Conservation (phyloP, 495 filamentous ascomycete genomes). For the Acidiella bohemica region DNA sequence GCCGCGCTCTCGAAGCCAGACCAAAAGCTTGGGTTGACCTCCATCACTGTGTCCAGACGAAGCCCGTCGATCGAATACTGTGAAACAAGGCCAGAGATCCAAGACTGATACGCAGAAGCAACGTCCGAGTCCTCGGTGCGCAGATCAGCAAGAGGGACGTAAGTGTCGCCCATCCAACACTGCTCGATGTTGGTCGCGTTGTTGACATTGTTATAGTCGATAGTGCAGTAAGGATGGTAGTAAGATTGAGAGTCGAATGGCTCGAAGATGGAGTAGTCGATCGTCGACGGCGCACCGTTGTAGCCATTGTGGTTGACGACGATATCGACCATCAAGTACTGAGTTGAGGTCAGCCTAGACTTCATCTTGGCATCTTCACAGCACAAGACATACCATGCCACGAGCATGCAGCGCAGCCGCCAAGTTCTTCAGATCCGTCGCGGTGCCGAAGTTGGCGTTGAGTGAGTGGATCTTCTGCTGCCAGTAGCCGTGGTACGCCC, state of each 20-base stretch:
- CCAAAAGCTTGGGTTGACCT: conserved; percentile 62
- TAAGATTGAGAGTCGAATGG: conserved; percentile 52
- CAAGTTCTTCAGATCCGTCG: conserved; percentile 15
- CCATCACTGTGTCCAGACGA: conserved; percentile 60
- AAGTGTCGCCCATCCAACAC: conserved; percentile 57
- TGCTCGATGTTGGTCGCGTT: conserved; percentile 25
- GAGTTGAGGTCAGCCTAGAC: too few relatives aligned
- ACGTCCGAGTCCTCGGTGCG: conserved; percentile 47
- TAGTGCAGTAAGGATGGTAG: conserved; percentile 54
- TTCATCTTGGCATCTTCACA: too few relatives aligned
- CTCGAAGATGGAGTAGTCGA: conserved; percentile 49
- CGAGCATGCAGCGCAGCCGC: conserved; percentile 15
- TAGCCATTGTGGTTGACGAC: conserved; percentile 25
- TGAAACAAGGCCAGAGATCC: conserved; percentile 49
- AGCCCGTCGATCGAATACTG: conserved; percentile 67
- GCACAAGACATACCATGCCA: conserved; percentile 42
- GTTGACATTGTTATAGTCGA: conserved; percentile 48
- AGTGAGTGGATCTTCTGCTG: conserved; percentile 17
- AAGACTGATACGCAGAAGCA: conserved; percentile 45
- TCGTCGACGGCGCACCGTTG: conserved; percentile 36
- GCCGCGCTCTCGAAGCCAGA: conserved; percentile 45
- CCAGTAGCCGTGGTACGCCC: conserved; percentile 21
- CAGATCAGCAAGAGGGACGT: conserved; percentile 54
- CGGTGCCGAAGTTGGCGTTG: conserved; percentile 19
- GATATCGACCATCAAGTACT: conserved; percentile 22